These are phyloP conservation scores for Neofusicoccum sp. DNA, from an alignment of 2,329 filamentous ascomycete species.

Conservation along the genomic window DNA sequence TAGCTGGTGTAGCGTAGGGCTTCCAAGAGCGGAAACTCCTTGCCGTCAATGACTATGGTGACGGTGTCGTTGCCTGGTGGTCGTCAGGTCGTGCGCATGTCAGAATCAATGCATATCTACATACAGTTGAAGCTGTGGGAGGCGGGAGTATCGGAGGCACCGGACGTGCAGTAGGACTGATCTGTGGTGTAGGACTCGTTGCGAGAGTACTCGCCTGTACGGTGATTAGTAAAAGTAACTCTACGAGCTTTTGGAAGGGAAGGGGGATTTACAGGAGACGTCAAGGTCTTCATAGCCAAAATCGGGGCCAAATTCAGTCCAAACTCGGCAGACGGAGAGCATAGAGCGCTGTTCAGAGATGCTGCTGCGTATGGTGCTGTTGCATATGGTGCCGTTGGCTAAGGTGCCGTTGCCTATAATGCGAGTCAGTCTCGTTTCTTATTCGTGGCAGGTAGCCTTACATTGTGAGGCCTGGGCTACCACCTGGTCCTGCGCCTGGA, in stretches of 20 bases:
- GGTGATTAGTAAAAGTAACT: conserved; percentile 1
- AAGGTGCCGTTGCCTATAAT: too few relatives aligned
- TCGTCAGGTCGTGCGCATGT: background rate
- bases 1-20: conserved; percentile 25
- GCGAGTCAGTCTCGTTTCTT: too few relatives aligned
- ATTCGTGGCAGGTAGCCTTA: too few relatives aligned
- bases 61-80: conserved; percentile 27
- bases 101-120: background rate
- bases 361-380: too few relatives aligned
- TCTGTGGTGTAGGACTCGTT: background rate
- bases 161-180: background rate
- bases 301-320: too few relatives aligned
- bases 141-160: background rate
- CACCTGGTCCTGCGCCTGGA: background rate
- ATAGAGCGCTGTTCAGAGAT: too few relatives aligned
- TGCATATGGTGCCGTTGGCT: too few relatives aligned
- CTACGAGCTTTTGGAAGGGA: background rate
- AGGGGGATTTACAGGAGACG: background rate
- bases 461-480: too few relatives aligned
- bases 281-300: too few relatives aligned
- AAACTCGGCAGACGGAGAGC: too few relatives aligned
- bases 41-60: conserved; percentile 21
- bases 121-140: background rate
- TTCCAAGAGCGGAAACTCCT: background rate
- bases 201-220: background rate